Evolutionary conservation across 2,329 filamentous ascomycete species (phyloP).

Genomic region (Tolypocladium sp.): DNA sequence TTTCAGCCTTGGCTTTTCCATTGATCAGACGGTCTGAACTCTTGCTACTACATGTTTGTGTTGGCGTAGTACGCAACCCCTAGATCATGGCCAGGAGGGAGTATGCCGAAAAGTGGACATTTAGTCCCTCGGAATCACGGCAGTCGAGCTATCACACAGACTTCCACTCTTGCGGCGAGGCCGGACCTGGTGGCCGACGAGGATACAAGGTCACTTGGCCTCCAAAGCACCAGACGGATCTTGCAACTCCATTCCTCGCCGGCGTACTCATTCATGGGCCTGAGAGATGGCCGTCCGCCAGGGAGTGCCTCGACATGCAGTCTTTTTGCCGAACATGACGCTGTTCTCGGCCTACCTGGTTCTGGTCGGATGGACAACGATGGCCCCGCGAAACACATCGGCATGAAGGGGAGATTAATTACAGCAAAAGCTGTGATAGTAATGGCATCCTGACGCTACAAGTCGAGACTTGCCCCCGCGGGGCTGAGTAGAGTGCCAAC

Average conservation of each 20-base stretch:
- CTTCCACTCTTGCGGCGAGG: not conserved
- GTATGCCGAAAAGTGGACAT: not conserved
- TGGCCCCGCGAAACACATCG: not conserved
- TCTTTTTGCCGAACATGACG: too few species aligned
- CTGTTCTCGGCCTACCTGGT: too few species aligned
- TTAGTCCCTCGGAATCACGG: not conserved
- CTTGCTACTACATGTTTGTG: not conserved
- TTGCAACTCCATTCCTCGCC: not conserved
- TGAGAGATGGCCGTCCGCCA: too few species aligned
- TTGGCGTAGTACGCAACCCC: not conserved
- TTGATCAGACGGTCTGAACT: not conserved
- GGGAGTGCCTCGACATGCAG: not conserved
- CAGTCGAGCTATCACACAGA: not conserved
- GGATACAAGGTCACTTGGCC: not conserved
- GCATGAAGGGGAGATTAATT: not conserved
- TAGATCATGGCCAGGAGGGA: not conserved
- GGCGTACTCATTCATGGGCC: not conserved
- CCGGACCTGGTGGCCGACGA: too few species aligned
- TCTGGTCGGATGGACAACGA: not conserved
- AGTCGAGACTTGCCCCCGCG: not conserved
- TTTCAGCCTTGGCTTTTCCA: too few species aligned
- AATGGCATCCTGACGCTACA: not conserved
- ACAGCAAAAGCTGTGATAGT: not conserved
- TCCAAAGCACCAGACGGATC: not conserved
- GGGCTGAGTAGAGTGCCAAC: not conserved